Conservation (phyloP, 2,329 filamentous ascomycete species). For the Pleoardoris graminearum region DNA sequence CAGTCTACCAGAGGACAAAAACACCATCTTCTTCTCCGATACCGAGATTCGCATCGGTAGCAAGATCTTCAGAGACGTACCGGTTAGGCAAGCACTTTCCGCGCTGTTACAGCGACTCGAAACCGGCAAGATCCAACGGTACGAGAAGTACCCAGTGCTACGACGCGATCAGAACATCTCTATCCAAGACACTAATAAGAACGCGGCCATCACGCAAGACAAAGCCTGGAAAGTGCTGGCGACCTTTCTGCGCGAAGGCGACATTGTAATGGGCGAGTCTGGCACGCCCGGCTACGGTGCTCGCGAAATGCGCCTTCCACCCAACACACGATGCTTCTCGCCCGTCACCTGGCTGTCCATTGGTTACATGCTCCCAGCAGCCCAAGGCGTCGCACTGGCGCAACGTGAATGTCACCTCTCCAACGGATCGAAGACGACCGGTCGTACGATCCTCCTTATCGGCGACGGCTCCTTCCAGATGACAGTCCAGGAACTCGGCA, state of each 20-base stretch:
- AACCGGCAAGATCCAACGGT: neutral
- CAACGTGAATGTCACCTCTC: constrained; percentile 38
- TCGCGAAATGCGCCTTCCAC: constrained; percentile 19
- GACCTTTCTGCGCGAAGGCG: constrained; percentile 55
- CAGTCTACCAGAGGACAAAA: constrained; percentile 41
- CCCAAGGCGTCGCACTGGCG: constrained; percentile 57
- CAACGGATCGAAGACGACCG: constrained; percentile 51
- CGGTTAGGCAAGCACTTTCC: constrained; percentile 5
- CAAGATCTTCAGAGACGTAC: constrained; percentile 19
- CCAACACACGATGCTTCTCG: constrained; percentile 14
- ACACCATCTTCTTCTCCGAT: constrained; percentile 42
- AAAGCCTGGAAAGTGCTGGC: constrained; percentile 54
- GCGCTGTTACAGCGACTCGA: constrained; percentile 6
- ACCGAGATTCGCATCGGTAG: constrained; percentile 38
- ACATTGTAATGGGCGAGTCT: constrained; percentile 62
- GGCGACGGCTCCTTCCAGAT: constrained; percentile 50
- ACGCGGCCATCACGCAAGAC: constrained; percentile 51
- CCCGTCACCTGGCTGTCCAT: constrained; percentile 45
- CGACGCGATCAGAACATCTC: neutral
- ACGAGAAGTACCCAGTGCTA: constrained; percentile 1
- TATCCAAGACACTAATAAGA: neutral
- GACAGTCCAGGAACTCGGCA: constrained; percentile 43
- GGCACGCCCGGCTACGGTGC: constrained; percentile 46
- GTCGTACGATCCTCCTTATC: constrained; percentile 40
- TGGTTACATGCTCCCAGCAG: constrained; percentile 64